phyloP scores from a whole-genome alignment of 306 rosid genomes.

The Mimosa bimucronata region DNA sequence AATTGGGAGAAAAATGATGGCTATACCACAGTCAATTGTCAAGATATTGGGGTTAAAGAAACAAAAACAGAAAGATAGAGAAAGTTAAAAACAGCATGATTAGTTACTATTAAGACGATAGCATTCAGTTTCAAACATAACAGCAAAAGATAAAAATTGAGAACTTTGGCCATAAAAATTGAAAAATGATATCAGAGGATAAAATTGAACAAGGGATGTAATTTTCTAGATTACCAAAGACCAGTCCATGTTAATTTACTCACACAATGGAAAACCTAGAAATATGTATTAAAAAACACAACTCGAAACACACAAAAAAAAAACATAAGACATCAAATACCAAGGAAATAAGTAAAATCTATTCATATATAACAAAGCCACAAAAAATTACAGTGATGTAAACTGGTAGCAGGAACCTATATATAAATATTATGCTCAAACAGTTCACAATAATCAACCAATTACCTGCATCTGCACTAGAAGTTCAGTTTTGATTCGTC shows the following conservation, averaged over 20 bases:
- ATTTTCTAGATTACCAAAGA: conserved; percentile 11
- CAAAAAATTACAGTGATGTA: neutral
- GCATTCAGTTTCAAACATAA: conserved; percentile 4
- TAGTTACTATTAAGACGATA: neutral
- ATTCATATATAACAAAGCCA: neutral
- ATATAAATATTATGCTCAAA: conserved; percentile 7
- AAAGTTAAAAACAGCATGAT: neutral
- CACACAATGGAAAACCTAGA: neutral
- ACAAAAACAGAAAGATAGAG: neutral
- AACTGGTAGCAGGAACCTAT: neutral
- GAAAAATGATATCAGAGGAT: neutral
- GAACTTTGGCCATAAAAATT: neutral
- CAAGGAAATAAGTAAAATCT: neutral
- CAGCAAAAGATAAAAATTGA: neutral
- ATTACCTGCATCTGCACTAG: conserved; percentile 99
- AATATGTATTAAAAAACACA: neutral
- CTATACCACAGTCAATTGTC: neutral
- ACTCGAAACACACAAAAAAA: neutral
- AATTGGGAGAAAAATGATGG: neutral
- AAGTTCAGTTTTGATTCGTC: conserved; percentile 96
- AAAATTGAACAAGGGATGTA: neutral
- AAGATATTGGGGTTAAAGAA: neutral
- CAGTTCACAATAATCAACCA: conserved; percentile 36
- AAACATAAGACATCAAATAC: too few species aligned
- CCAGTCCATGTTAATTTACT: neutral